Conservation (phyloP, 441 rosid species). For the Pelargonium cotyledonis region DNA sequence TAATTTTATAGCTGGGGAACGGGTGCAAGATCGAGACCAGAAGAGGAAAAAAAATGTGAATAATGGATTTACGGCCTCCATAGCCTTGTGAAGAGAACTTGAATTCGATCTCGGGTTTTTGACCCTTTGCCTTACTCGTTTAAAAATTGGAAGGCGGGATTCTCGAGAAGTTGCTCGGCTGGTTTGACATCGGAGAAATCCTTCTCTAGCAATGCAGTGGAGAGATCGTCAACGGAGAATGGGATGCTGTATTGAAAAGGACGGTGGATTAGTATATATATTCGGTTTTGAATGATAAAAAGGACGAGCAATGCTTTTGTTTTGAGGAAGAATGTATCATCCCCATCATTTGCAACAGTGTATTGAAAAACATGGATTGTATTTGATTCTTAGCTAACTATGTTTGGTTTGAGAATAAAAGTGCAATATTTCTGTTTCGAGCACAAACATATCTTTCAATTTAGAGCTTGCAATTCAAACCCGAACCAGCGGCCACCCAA, state of each 20-base stretch:
- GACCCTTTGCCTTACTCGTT: slow-evolving; percentile 38
- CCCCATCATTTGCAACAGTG: background rate
- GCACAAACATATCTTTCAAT: too few relatives aligned
- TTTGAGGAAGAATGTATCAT: background rate
- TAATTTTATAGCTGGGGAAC: slow-evolving; percentile 29
- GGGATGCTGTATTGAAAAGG: slow-evolving; percentile 64
- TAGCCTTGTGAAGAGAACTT: slow-evolving; percentile 14
- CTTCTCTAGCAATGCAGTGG: slow-evolving; percentile 71
- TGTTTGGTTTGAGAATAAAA: too few relatives aligned
- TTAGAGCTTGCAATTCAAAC: too few relatives aligned
- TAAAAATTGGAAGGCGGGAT: slow-evolving; percentile 87
- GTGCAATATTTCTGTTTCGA: too few relatives aligned
- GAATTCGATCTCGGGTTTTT: background rate
- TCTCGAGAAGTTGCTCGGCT: slow-evolving; percentile 79
- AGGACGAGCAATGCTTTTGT: background rate
- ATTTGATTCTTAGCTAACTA: too few relatives aligned
- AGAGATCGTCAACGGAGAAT: slow-evolving; percentile 85
- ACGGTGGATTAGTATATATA: slow-evolving; percentile 15
- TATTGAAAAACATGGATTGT: too few relatives aligned
- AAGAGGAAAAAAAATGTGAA: slow-evolving; percentile 8
- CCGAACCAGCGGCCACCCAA: too few relatives aligned
- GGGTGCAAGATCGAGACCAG: slow-evolving; percentile 13
- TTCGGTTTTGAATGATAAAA: background rate
- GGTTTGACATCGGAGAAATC: slow-evolving; percentile 82
- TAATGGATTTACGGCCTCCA: slow-evolving; percentile 29